Evolutionary conservation across 208 protist genomes (phyloP), one percentile per base, ranked within the genome.

Genomic region (Trypanosoma conorhini): DNA sequence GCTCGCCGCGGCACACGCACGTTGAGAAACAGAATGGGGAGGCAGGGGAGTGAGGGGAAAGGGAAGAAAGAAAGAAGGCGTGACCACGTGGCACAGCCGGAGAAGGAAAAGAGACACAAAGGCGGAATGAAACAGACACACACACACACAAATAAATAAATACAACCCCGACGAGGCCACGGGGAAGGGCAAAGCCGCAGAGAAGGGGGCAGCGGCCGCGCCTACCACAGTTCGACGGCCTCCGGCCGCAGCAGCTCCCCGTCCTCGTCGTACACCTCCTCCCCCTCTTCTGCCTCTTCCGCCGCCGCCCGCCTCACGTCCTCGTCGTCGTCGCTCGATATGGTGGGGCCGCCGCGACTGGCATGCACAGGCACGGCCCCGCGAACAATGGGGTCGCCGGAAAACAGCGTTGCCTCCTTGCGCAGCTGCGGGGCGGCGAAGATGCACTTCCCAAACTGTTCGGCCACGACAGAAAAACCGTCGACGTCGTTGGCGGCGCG

Each of bases 381-480:
- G 5, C 9, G 24, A 9, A 62, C 46, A 22, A 67, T 67, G 22
- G 61, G 61, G 19, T 60, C 69, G 1, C 69, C 59, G 8, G 54
- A 50, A 38, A 74, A 68, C 10, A 74, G 40, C 22, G 55, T 66
- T 44, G 62, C 72, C 57, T 77, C 72, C 22, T 44, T 70, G 0
- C 63, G 72, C 22, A 70, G 50, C 22, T 35, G 33, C 9, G 65
- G 66, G 0, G 59, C 62, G 19, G 77, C 79, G 54, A 97, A 91
- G 22, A 96, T 81, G 61, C 82, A 77, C 28, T 87, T 82, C 42
- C 93, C 92, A 81, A 98, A 96, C 77, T 98, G 98, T 56, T 98
- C 94, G 17, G 91, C 79, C n/a, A 99, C 77, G 12, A 94, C 85
- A 15, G 70, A 52, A 68, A 98, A 98, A 5, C 96, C 94, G 65